Conservation (phyloP, 164 flowering plant species). For the Vitis riparia region DNA sequence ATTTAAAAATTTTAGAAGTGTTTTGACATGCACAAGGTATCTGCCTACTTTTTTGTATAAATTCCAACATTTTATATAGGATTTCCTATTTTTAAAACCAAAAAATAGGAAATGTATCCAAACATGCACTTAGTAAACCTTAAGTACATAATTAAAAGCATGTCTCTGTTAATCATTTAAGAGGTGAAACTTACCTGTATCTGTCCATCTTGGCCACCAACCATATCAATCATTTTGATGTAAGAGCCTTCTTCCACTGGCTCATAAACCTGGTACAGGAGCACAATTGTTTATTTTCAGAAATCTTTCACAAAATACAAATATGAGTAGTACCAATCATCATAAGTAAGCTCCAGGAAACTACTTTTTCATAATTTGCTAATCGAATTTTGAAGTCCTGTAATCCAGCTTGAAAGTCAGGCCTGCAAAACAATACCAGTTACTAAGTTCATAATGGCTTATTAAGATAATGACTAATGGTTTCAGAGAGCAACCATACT, state of each 20-base stretch:
- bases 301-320: neutral
- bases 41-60: too few species aligned
- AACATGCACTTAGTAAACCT: too few species aligned
- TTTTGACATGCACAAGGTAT: too few species aligned
- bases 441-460: slow-evolving; percentile 1
- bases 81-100: too few species aligned
- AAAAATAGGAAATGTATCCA: too few species aligned
- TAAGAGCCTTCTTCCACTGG: slow-evolving; percentile 99
- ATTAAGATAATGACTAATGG: neutral
- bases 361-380: slow-evolving; percentile 83
- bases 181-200: slow-evolving; percentile 67
- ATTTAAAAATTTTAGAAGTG: too few species aligned
- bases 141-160: too few species aligned
- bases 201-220: slow-evolving; percentile 93
- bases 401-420: slow-evolving; percentile 90
- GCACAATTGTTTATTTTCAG: neutral
- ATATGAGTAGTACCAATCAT: neutral
- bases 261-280: slow-evolving; percentile 74
- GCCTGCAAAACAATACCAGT: slow-evolving; percentile 46
- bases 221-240: slow-evolving; percentile 98
- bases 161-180: neutral
- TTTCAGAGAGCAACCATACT: slow-evolving; percentile 44
- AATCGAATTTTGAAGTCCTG: slow-evolving; percentile 78
- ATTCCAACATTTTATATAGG: too few species aligned
- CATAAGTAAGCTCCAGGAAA: neutral